These are phyloP conservation scores for Moesziomyces aphidis DNA, from an alignment of 1,284 basidiomycete species.

Conservation along the genomic window DNA sequence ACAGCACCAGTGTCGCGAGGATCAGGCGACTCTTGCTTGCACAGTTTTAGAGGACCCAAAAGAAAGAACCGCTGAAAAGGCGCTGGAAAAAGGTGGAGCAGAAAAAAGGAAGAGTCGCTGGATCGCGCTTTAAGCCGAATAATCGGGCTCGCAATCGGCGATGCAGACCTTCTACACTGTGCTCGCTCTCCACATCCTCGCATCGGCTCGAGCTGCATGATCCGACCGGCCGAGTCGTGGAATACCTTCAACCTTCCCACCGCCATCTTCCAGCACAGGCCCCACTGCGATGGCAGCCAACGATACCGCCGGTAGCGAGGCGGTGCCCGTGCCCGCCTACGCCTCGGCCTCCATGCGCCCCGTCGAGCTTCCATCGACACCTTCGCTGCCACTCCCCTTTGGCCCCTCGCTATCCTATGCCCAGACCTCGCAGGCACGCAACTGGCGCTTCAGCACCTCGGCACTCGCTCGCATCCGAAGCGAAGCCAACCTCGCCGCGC, in stretches of 20 bases:
- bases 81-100: too few species aligned
- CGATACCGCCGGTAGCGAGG: background rate
- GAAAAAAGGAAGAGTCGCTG: too few species aligned
- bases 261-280: background rate
- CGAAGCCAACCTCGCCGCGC: slow-evolving; percentile 26
- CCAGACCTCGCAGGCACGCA: slow-evolving; percentile 59
- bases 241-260: background rate
- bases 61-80: too few species aligned
- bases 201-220: too few species aligned
- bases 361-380: slow-evolving; percentile 28
- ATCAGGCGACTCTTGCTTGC: too few species aligned
- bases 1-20: too few species aligned
- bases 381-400: slow-evolving; percentile 36
- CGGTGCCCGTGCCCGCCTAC: slow-evolving; percentile 13
- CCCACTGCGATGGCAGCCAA: slow-evolving; percentile 10
- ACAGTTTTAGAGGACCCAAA: too few species aligned
- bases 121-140: too few species aligned
- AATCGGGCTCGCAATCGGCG: too few species aligned
- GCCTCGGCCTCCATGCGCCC: slow-evolving; percentile 21
- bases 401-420: slow-evolving; percentile 48
- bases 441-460: slow-evolving; percentile 55
- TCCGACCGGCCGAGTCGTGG: too few species aligned
- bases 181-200: too few species aligned
- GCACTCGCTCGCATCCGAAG: slow-evolving; percentile 24
- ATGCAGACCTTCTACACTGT: too few species aligned